Percentiles rank a stretch among this genome's conserved stretches.
Evolutionary conservation across 345 rosid species (phyloP).

Genomic region (Pistacia vera): DNA sequence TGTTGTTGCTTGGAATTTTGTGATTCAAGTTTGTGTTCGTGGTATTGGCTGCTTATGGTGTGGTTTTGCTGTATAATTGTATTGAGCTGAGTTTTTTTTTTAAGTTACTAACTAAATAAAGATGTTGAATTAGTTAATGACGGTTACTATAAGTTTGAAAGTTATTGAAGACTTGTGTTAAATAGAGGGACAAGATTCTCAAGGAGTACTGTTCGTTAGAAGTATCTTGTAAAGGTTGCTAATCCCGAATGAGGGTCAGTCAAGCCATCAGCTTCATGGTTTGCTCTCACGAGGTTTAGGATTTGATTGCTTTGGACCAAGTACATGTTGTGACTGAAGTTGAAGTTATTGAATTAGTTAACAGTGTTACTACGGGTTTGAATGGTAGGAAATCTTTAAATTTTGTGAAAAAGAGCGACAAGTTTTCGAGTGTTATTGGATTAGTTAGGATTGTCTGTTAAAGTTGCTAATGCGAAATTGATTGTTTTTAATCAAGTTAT

Average conservation of each 20-base stretch:
- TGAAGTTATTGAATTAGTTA: not conserved
- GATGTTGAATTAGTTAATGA: not conserved
- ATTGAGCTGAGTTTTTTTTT: not conserved
- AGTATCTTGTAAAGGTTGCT: not conserved
- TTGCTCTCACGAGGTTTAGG: too few relatives aligned
- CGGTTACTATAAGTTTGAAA: not conserved
- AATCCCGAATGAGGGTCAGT: too few relatives aligned
- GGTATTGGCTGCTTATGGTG: not conserved
- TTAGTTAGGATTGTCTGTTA: not conserved
- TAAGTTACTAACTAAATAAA: not conserved
- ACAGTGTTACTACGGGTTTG: not conserved
- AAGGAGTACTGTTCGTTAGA: not conserved
- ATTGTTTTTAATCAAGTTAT: too few relatives aligned
- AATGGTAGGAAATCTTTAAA: too few relatives aligned
- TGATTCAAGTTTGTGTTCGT: not conserved
- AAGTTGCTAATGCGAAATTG: not conserved
- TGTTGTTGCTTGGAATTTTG: not conserved
- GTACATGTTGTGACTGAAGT: too few relatives aligned
- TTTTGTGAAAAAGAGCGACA: too few relatives aligned
- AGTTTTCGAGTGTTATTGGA: too few relatives aligned
- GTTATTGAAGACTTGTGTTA: not conserved
- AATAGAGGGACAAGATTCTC: not conserved
- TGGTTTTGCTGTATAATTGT: not conserved
- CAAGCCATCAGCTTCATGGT: too few relatives aligned
- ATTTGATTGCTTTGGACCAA: too few relatives aligned